phyloP scores from a whole-genome alignment of 2,329 filamentous ascomycete genomes.

The Arthrobotrys entomopaga region DNA sequence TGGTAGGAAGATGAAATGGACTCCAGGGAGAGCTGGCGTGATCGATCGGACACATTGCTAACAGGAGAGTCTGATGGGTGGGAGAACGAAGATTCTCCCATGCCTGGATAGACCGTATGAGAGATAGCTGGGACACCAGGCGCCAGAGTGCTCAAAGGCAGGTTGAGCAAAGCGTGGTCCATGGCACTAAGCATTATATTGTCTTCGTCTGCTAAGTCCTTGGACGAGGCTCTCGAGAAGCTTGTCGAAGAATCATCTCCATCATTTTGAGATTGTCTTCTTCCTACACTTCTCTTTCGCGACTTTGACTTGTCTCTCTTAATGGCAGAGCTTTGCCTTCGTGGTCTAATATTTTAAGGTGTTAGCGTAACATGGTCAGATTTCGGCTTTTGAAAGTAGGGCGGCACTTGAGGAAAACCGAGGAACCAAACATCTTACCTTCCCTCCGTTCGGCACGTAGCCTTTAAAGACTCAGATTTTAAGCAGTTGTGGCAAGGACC shows the following conservation, averaged over 20 bases:
- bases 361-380: conserved; percentile 23
- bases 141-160: conserved; percentile 28
- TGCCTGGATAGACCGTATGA: conserved; percentile 20
- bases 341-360: conserved; percentile 18
- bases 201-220: conserved; percentile 43
- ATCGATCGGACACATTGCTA: conserved; percentile 45
- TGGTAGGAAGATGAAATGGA: conserved; percentile 49
- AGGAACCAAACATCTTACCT: conserved; percentile 42
- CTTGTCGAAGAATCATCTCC: conserved; percentile 47
- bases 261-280: conserved; percentile 45
- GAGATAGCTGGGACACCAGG: conserved; percentile 32
- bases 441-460: conserved; percentile 47
- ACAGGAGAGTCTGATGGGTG: conserved; percentile 43
- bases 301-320: conserved; percentile 53
- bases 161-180: conserved; percentile 40
- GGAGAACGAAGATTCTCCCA: conserved; percentile 28
- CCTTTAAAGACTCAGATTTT: conserved; percentile 49
- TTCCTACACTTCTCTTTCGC: conserved; percentile 45
- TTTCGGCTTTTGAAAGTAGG: conserved; percentile 25
- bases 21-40: conserved; percentile 46
- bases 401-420: conserved; percentile 23
- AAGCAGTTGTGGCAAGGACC: conserved; percentile 52
- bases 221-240: conserved; percentile 51
- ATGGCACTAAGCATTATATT: conserved; percentile 40
- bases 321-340: conserved; percentile 52